Evolutionary conservation across 208 protist genomes (phyloP), one percentile per base, ranked within the genome.

Genomic region (Acanthamoeba culbertsoni): DNA sequence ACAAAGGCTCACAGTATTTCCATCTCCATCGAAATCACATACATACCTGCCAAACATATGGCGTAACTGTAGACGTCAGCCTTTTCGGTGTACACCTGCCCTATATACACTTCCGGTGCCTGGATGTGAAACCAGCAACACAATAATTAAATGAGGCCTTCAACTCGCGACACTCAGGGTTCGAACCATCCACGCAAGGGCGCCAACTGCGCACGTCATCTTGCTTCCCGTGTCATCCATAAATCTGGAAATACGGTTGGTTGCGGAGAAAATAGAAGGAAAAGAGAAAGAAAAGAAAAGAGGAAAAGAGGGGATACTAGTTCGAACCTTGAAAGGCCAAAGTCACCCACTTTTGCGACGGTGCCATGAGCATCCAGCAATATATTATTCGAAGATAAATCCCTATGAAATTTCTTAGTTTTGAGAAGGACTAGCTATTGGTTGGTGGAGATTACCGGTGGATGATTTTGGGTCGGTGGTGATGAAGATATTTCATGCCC

Each of bases 21-120:
- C 63, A 8, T 2, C 5, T 16, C 51, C 12, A 55, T 28, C 16
- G 5, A 55, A 28, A 20, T 23, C 73, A 18, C 4, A 26, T 84
- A 51, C 2, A 33, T 86, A 86, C 75, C 75, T 46, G 75, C 75
- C 33, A 88, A 35, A 14, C 79, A 88, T 26, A 88, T 88, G n/a
- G 48, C 79, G 37, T 65, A 88, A 48, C 79, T 88, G 37, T 88
- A 88, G 31, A 88, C 79, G 79, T 88, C 79, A 8, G 79, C 79
- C 31, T 88, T 88, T n/a, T 88, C 79, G n/a, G 28, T 65, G 79
- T 88, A 88, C 33, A 33, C 37, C 12, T 40, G 45, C 40, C 79
- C 79, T 0, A 37, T 65, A 35, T 65, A 88, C 18, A 88, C 79
- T n/a, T 88, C 79, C 10, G 71, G 71, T 16, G 71, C 71, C 71